Evolutionary conservation across 768 basidiomycete species (phyloP).

Genomic region (Gloeostereum incarnatum): DNA sequence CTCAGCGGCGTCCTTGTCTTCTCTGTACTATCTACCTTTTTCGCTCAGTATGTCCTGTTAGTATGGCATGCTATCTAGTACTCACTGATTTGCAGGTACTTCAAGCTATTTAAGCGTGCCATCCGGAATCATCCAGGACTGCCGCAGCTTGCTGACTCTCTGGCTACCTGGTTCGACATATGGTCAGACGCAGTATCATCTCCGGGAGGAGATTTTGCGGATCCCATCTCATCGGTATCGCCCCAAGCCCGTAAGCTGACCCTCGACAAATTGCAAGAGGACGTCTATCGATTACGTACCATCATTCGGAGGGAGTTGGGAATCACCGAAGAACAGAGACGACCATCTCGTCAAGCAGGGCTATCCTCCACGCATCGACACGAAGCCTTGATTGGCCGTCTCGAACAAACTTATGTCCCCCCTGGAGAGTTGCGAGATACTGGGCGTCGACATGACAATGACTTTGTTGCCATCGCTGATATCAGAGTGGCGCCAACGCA

Average conservation of each 20-base stretch:
- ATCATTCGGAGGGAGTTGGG: constrained; percentile 43
- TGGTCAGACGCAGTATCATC: constrained; percentile 36
- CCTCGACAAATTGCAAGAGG: constrained; percentile 13
- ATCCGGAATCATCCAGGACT: constrained; percentile 36
- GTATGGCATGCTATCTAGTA: background rate
- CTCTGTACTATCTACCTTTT: constrained; percentile 14
- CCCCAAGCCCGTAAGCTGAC: constrained; percentile 25
- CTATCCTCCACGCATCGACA: background rate
- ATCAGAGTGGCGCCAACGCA: constrained; percentile 70
- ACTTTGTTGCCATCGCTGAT: constrained; percentile 39
- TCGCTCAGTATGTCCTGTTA: constrained; percentile 10
- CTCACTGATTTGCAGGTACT: constrained; percentile 26
- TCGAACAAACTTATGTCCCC: constrained; percentile 34
- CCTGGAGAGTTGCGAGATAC: constrained; percentile 40
- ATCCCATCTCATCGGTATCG: constrained; percentile 24
- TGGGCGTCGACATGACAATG: constrained; percentile 65
- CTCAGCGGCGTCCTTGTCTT: constrained; percentile 18
- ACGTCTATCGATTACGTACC: constrained; percentile 15
- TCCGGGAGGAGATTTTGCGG: constrained; percentile 32
- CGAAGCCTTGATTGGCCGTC: constrained; percentile 29
- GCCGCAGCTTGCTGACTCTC: constrained; percentile 24
- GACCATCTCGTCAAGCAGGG: background rate
- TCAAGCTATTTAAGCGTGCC: constrained; percentile 52
- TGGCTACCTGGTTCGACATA: constrained; percentile 32
- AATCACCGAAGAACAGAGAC: constrained; percentile 8